A percentile compares a stretch with the other conserved stretches of the same genome.
phyloP scores from a whole-genome alignment of 2,329 filamentous ascomycete genomes.

The Nakataea oryzae region DNA sequence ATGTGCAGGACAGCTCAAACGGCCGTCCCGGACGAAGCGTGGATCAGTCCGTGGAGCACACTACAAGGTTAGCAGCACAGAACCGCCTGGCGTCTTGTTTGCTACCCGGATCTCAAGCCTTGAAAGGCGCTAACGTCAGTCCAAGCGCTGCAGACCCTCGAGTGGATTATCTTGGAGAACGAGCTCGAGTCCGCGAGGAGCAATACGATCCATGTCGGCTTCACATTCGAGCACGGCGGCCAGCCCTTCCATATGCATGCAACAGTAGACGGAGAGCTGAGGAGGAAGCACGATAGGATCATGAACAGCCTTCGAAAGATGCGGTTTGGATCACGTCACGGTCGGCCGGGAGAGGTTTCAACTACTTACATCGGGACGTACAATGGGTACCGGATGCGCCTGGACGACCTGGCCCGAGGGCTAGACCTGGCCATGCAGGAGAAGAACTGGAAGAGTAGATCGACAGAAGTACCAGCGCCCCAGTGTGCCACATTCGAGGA shows the following conservation, averaged over 20 bases:
- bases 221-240: conserved; percentile 8
- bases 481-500: neutral
- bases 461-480: neutral
- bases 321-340: neutral
- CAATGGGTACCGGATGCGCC: neutral
- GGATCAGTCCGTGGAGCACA: neutral
- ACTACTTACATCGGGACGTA: neutral
- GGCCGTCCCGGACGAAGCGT: neutral
- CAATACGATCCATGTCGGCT: conserved; percentile 7
- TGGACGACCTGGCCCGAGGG: neutral
- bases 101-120: too few species aligned
- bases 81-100: neutral
- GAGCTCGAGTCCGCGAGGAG: conserved; percentile 6
- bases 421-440: neutral
- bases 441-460: neutral
- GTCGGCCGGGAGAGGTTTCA: neutral
- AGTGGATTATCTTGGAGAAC: conserved; percentile 10
- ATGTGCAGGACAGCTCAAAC: neutral
- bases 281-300: neutral
- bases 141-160: neutral
- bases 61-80: conserved; percentile 5
- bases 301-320: neutral
- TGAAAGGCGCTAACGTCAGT: neutral
- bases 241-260: conserved; percentile 9
- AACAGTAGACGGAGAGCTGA: conserved; percentile 8